Conservation (phyloP, 1,284 basidiomycete genomes). For the Heterobasidion irregulare region DNA sequence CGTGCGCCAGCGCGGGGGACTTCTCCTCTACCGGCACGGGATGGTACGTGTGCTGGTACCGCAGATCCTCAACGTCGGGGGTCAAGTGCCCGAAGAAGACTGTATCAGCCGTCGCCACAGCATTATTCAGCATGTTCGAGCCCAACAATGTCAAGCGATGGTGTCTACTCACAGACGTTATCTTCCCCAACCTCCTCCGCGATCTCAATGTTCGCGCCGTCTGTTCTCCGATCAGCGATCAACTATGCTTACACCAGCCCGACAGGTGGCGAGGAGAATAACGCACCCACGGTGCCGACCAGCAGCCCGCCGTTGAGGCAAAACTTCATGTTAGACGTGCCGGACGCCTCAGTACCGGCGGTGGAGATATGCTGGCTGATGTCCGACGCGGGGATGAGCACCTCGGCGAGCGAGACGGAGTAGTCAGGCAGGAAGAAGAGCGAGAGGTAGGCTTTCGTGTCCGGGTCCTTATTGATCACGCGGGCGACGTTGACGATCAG, state of each 20-base stretch:
- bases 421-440: conserved; percentile 88
- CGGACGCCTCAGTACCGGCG: conserved; percentile 86
- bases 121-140: neutral
- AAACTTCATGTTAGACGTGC: conserved; percentile 93
- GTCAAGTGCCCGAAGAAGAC: conserved; percentile 84
- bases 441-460: conserved; percentile 76
- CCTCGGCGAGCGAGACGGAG: conserved; percentile 82
- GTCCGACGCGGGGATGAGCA: conserved; percentile 87
- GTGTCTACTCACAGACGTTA: conserved; percentile 51
- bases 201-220: conserved; percentile 94
- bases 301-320: conserved; percentile 84
- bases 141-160: neutral
- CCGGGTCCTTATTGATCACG: conserved; percentile 80
- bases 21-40: conserved; percentile 74
- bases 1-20: conserved; percentile 69
- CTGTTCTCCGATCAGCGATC: conserved; percentile 22
- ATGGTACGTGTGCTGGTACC: conserved; percentile 79
- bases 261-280: neutral
- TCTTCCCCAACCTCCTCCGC: conserved; percentile 80
- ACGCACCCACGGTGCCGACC: conserved; percentile 57
- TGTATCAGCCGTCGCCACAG: conserved; percentile 16
- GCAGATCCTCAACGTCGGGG: conserved; percentile 74
- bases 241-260: conserved; percentile 8
- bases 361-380: conserved; percentile 92
- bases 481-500: conserved; percentile 86